Percentiles rank a stretch among this genome's conserved stretches.
Conservation (phyloP, 257 asterid species). For the Forsythia suspensa region DNA sequence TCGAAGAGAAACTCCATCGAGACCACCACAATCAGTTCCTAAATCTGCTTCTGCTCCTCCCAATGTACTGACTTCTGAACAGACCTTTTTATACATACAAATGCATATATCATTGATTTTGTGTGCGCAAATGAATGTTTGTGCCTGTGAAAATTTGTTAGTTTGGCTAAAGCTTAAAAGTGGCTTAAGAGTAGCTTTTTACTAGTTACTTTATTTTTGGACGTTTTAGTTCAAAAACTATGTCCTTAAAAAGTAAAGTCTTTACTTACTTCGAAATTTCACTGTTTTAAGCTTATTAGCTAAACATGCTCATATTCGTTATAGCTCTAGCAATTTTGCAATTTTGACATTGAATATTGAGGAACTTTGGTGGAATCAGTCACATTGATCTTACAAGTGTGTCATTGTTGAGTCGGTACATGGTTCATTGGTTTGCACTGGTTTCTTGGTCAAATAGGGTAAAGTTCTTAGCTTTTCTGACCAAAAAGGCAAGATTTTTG, state of each 20-base stretch:
- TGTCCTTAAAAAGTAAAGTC: no score
- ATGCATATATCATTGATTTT: slow-evolving; percentile 3
- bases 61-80: slow-evolving; percentile 46
- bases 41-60: slow-evolving; percentile 70
- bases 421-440: neutral
- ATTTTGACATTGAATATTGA: neutral
- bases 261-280: neutral
- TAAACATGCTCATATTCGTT: neutral
- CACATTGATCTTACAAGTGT: neutral
- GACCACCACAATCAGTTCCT: slow-evolving; percentile 65
- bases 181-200: neutral
- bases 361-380: neutral
- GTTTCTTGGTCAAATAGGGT: neutral
- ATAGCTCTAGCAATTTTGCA: neutral
- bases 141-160: neutral
- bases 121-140: slow-evolving; percentile 7
- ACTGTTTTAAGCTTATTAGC: neutral
- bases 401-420: neutral
- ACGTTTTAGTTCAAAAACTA: neutral
- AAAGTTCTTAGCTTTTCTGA: neutral
- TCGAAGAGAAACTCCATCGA: slow-evolving; percentile 61
- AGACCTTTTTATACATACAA: slow-evolving; percentile 16
- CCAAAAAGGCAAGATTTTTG: neutral
- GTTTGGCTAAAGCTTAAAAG: neutral
- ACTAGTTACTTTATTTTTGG: neutral